phyloP scores from a whole-genome alignment of 331 rosid species.

The Quercus tomentella region DNA sequence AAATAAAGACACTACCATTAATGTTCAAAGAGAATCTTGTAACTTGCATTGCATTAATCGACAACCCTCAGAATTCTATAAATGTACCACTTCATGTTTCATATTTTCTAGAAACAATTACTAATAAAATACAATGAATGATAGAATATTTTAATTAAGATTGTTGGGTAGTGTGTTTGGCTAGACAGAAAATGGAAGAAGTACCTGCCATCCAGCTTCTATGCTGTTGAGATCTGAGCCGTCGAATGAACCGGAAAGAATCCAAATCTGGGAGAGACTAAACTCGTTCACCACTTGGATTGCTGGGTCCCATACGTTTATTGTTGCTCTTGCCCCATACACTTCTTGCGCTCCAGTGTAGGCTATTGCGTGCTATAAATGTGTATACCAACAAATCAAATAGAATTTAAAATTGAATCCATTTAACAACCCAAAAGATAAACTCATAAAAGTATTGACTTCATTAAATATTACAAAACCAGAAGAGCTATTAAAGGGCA shows the following conservation, averaged over 20 bases:
- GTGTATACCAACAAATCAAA: not conserved
- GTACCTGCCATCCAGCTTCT: conserved; percentile 99
- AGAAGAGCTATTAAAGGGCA: too few species aligned
- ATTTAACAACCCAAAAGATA: too few species aligned
- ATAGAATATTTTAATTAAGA: not conserved
- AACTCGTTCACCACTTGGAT: conserved; percentile 76
- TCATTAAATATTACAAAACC: too few species aligned
- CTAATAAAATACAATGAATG: not conserved
- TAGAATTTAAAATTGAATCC: too few species aligned
- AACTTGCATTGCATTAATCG: too few species aligned
- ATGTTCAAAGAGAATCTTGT: too few species aligned
- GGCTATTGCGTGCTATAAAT: conserved; percentile 80
- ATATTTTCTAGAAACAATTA: too few species aligned
- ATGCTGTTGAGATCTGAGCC: conserved; percentile 98
- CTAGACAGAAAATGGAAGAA: conserved; percentile 23
- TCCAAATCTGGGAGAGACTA: conserved; percentile 90
- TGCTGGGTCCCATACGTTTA: conserved; percentile 90
- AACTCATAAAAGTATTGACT: too few species aligned
- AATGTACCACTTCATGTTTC: too few species aligned
- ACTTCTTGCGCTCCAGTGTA: conserved; percentile 66
- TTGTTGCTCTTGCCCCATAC: conserved; percentile 86
- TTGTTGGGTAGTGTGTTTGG: not conserved
- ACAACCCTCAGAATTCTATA: too few species aligned
- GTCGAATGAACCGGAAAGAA: conserved; percentile 87
- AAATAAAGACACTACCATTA: too few species aligned